These are phyloP conservation scores for Phaffomyces antillensis DNA, from an alignment of 805 yeast genomes.

Conservation along the genomic window DNA sequence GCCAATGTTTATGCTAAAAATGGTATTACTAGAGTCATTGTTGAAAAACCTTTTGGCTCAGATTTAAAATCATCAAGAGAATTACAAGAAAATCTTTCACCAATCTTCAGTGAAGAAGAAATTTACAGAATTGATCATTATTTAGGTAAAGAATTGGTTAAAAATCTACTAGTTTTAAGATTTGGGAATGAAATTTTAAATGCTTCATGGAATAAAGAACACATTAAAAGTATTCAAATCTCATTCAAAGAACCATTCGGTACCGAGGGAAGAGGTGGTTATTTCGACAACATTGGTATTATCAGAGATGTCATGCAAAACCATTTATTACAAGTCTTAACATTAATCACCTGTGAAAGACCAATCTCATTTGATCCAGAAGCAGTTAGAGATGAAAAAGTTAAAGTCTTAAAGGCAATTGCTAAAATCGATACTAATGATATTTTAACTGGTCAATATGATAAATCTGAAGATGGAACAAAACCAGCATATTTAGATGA, in stretches of 20 bases:
- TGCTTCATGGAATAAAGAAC: conserved; percentile 84
- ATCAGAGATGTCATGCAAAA: conserved; percentile 98
- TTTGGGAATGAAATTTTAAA: conserved; percentile 85
- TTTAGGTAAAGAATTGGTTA: conserved; percentile 96
- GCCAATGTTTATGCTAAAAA: conserved; percentile 55
- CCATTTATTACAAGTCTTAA: conserved; percentile 88
- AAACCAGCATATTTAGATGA: conserved; percentile 93
- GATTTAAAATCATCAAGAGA: conserved; percentile 75
- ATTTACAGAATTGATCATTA: conserved; percentile 95
- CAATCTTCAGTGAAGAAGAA: conserved; percentile 86
- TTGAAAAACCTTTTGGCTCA: conserved; percentile 96
- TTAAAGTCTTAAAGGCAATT: conserved; percentile 79
- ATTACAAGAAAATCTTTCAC: conserved; percentile 71
- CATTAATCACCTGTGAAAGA: conserved; percentile 91
- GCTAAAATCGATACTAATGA: conserved; percentile 58
- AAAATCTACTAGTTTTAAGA: conserved; percentile 81
- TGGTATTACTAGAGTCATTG: conserved; percentile 75
- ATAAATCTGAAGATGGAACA: conserved; percentile 72
- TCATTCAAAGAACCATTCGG: conserved; percentile 98
- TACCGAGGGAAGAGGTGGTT: conserved; percentile 98
- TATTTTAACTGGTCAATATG: conserved; percentile 83
- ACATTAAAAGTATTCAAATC: conserved; percentile 75
- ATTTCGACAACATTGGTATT: conserved; percentile 91
- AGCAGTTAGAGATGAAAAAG: conserved; percentile 93
- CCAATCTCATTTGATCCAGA: conserved; percentile 90